Evolutionary conservation across 345 rosid genomes (phyloP).

Genomic region (Chamaenerion angustifolium): DNA sequence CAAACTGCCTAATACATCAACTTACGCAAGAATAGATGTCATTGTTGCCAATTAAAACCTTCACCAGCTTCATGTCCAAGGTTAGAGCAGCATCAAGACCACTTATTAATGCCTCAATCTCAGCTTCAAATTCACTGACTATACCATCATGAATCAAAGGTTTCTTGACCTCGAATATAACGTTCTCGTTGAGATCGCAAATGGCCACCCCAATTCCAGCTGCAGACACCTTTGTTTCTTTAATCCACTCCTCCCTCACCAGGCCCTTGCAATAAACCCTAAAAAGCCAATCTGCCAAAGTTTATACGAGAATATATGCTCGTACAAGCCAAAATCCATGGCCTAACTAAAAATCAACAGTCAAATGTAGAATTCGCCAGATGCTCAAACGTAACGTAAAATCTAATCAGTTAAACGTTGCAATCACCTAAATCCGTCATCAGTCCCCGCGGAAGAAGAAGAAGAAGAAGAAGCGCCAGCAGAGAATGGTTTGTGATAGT

Average conservation of each 20-base stretch:
- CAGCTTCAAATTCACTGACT: conserved; percentile 23
- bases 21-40: conserved; percentile 43
- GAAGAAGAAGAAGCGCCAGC: conserved; percentile 2
- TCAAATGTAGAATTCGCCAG: too few relatives aligned
- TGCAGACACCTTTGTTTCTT: conserved; percentile 10
- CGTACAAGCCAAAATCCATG: background rate
- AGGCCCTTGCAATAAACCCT: conserved; percentile 21
- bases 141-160: conserved; percentile 16
- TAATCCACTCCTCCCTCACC: conserved; percentile 19
- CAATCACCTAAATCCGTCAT: background rate
- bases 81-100: conserved; percentile 47
- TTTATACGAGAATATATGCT: background rate
- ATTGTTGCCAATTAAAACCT: conserved; percentile 20
- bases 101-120: conserved; percentile 37
- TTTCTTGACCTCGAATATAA: conserved; percentile 16
- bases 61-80: conserved; percentile 42
- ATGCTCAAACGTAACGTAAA: background rate
- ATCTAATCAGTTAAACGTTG: background rate
- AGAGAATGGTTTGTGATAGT: conserved; percentile 17
- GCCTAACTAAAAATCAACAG: background rate
- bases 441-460: background rate
- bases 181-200: conserved; percentile 19
- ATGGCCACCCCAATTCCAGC: conserved; percentile 23
- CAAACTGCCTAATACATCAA: background rate
- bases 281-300: conserved; percentile 1